Conservation (phyloP, 1,284 basidiomycete genomes). For the Fomitopsis pinicola region DNA sequence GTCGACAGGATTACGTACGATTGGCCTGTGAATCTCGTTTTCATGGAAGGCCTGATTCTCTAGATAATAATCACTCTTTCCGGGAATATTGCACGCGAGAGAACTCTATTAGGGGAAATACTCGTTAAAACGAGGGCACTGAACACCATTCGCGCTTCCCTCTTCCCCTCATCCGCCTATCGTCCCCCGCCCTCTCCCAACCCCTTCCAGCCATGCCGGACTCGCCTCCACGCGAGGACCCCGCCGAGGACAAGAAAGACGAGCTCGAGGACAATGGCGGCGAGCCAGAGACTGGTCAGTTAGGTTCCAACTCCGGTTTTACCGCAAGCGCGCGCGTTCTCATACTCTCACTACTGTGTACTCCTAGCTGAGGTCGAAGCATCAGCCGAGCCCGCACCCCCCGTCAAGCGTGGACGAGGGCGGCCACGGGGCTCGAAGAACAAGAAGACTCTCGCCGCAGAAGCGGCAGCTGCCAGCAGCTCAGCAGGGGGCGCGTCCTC, state of each 20-base stretch:
- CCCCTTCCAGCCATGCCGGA: constrained; percentile 37
- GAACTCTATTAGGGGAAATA: constrained; percentile 69
- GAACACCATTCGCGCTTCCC: constrained; percentile 56
- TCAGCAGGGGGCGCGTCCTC: constrained; percentile 26
- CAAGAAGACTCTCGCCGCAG: constrained; percentile 49
- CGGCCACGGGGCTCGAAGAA: constrained; percentile 82
- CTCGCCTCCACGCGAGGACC: constrained; percentile 36
- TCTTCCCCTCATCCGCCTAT: constrained; percentile 36
- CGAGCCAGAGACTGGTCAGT: constrained; percentile 34
- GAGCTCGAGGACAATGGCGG: constrained; percentile 39
- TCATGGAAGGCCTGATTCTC: constrained; percentile 40
- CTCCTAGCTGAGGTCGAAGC: constrained; percentile 14
- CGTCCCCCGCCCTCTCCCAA: constrained; percentile 19
- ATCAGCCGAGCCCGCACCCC: constrained; percentile 13
- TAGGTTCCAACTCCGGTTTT: constrained; percentile 21
- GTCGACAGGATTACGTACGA: constrained; percentile 49
- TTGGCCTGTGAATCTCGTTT: constrained; percentile 17
- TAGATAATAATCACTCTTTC: constrained; percentile 58
- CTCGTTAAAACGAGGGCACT: constrained; percentile 69
- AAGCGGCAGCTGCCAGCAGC: constrained; percentile 30
- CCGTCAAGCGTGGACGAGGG: constrained; percentile 66
- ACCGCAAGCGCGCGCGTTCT: constrained; percentile 24
- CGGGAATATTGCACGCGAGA: constrained; percentile 48
- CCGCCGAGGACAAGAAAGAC: constrained; percentile 37
- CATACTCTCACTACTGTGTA: constrained; percentile 10